These are phyloP conservation scores for Rhodotorula toruloides DNA, from an alignment of 768 basidiomycete species.

Conservation along the genomic window DNA sequence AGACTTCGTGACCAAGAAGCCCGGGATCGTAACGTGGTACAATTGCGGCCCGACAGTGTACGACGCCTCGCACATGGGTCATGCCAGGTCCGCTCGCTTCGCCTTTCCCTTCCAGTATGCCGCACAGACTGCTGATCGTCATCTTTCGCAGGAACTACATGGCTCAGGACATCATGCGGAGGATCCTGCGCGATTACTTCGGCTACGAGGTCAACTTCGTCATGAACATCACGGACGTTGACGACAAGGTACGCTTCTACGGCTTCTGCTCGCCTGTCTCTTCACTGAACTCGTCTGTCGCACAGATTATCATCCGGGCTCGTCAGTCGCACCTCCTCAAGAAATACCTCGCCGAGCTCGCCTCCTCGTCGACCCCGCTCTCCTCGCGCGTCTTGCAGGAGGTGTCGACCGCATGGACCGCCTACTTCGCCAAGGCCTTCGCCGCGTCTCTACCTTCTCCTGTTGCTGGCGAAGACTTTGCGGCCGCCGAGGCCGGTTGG, in stretches of 20 bases:
- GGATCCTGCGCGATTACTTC: constrained; percentile 92
- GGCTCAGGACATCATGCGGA: constrained; percentile 81
- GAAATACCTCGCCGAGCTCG: constrained; percentile 34
- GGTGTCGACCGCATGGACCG: constrained; percentile 38
- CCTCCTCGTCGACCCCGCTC: constrained; percentile 27
- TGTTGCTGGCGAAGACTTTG: background rate
- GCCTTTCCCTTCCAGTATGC: background rate
- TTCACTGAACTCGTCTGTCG: background rate
- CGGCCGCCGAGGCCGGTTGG: constrained; percentile 51
- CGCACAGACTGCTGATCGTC: background rate
- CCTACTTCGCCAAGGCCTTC: constrained; percentile 40
- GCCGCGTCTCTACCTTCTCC: constrained; percentile 34
- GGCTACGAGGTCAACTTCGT: constrained; percentile 97
- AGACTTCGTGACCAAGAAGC: constrained; percentile 33
- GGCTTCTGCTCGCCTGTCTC: too few species aligned
- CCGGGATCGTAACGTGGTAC: constrained; percentile 78
- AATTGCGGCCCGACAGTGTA: constrained; percentile 99
- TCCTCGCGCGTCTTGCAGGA: constrained; percentile 21
- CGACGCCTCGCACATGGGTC: constrained; percentile 97
- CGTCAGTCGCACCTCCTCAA: constrained; percentile 56
- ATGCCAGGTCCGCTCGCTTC: constrained; percentile 66
- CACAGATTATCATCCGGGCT: constrained; percentile 85
- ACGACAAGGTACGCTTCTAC: constrained; percentile 77
- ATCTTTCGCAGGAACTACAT: constrained; percentile 73
- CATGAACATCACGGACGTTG: constrained; percentile 99